A percentile compares a stretch with the other conserved stretches of the same genome.
These are phyloP conservation scores for Blastocystis sp. DNA, from an alignment of 352 stramenopile species.

Conservation along the genomic window DNA sequence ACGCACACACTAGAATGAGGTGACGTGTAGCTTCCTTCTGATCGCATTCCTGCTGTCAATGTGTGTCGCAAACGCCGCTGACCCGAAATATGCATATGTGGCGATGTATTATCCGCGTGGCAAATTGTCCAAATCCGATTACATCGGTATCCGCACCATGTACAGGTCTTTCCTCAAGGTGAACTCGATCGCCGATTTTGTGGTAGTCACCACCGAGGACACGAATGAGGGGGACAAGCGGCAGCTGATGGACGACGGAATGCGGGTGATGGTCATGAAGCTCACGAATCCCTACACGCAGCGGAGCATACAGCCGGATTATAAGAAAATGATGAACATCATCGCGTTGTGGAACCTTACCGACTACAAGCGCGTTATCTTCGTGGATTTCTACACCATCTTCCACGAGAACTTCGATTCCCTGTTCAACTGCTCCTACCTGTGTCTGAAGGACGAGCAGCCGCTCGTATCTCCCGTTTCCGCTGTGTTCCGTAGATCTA, in stretches of 20 bases:
- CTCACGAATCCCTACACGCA: constrained; percentile 45
- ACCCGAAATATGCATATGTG: constrained; percentile 47
- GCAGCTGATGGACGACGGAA: constrained; percentile 26
- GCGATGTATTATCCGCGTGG: constrained; percentile 54
- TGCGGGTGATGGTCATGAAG: constrained; percentile 20
- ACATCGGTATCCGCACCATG: constrained; percentile 58
- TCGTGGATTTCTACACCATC: constrained; percentile 63
- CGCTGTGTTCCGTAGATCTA: constrained; percentile 42
- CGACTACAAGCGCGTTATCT: constrained; percentile 46
- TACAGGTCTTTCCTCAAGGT: constrained; percentile 40
- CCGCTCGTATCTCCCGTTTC: constrained; percentile 1
- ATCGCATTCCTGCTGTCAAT: constrained; percentile 10
- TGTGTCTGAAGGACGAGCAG: constrained; percentile 66
- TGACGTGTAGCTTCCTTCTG: constrained; percentile 24
- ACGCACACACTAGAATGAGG: too few species aligned
- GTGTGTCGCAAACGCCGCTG: not conserved
- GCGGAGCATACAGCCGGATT: not conserved
- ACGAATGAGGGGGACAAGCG: constrained; percentile 3
- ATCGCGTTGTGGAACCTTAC: constrained; percentile 23
- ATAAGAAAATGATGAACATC: constrained; percentile 37
- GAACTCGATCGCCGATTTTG: constrained; percentile 55
- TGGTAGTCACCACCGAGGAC: constrained; percentile 10
- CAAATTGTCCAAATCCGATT: constrained; percentile 50
- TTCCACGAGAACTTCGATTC: constrained; percentile 60
- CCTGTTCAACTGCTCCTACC: constrained; percentile 51